These are phyloP conservation scores for Rhizoclosmatium globosum DNA, from an alignment of 192 early-diverging fungal genomes.

Conservation along the genomic window DNA sequence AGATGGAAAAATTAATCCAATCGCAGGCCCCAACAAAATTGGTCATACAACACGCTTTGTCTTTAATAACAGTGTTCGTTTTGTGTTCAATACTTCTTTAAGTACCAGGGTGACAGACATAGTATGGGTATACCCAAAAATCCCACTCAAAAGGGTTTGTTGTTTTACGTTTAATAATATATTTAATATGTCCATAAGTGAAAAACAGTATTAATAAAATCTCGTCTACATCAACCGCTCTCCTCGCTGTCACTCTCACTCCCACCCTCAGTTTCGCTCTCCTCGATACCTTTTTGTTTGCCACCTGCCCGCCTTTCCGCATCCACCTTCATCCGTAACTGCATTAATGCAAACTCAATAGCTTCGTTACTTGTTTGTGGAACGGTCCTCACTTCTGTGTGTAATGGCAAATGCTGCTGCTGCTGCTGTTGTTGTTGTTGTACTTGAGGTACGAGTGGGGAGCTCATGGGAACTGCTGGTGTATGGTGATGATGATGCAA, in stretches of 20 bases:
- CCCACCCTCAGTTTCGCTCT: neutral
- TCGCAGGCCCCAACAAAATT: too few species aligned
- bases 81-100: too few species aligned
- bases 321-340: constrained; percentile 10
- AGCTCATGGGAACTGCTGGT: neutral
- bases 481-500: neutral
- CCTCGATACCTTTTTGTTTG: neutral
- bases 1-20: too few species aligned
- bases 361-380: constrained; percentile 31
- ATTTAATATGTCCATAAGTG: neutral
- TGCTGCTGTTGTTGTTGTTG: neutral
- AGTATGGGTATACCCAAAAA: too few species aligned
- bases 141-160: too few species aligned
- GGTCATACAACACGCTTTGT: too few species aligned
- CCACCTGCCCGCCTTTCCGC: neutral
- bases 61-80: too few species aligned
- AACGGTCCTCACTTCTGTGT: neutral
- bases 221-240: neutral
- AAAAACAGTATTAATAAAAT: neutral
- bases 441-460: neutral
- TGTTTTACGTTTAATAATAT: too few species aligned
- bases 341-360: constrained; percentile 28
- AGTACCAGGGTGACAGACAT: too few species aligned
- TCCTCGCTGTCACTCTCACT: neutral
- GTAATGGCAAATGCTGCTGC: neutral